These are phyloP conservation scores for Macrolepiota albuminosa DNA, from an alignment of 768 basidiomycete species.

Conservation along the genomic window DNA sequence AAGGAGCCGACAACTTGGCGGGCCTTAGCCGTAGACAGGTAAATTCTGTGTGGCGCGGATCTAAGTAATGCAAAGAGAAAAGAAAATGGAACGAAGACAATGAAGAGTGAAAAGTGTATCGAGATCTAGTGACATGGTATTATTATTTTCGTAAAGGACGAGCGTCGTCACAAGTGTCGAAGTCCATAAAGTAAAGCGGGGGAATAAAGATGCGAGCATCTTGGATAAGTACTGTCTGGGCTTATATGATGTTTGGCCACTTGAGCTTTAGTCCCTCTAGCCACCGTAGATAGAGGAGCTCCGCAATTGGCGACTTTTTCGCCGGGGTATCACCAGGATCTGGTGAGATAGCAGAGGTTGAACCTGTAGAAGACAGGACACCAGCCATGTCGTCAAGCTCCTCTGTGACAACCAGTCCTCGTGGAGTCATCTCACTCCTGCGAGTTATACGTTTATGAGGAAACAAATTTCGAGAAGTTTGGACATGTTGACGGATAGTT, in stretches of 20 bases:
- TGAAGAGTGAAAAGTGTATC: not conserved
- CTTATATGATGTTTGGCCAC: constrained; percentile 71
- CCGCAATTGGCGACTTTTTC: constrained; percentile 86
- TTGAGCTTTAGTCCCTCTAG: constrained; percentile 86
- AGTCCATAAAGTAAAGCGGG: not conserved
- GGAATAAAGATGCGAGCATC: not conserved
- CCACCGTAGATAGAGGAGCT: constrained; percentile 97
- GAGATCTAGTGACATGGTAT: not conserved
- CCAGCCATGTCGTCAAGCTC: constrained; percentile 67
- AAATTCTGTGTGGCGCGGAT: too few relatives aligned
- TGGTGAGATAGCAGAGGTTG: constrained; percentile 18
- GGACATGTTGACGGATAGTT: constrained; percentile 76
- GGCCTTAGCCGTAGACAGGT: not conserved
- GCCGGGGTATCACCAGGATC: constrained; percentile 38
- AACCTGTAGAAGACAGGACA: constrained; percentile 35
- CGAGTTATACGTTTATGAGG: constrained; percentile 75
- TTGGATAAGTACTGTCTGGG: not conserved
- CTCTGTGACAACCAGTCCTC: constrained; percentile 80
- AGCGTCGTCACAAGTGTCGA: not conserved
- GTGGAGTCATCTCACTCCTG: constrained; percentile 81
- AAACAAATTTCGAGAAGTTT: constrained; percentile 76
- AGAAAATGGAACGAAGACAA: not conserved
- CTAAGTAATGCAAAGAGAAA: too few relatives aligned
- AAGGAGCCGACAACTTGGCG: not conserved
- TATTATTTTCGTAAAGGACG: not conserved